phyloP scores from a whole-genome alignment of 2,329 filamentous ascomycete genomes.

The Zelopaecilomyces penicillatus region DNA sequence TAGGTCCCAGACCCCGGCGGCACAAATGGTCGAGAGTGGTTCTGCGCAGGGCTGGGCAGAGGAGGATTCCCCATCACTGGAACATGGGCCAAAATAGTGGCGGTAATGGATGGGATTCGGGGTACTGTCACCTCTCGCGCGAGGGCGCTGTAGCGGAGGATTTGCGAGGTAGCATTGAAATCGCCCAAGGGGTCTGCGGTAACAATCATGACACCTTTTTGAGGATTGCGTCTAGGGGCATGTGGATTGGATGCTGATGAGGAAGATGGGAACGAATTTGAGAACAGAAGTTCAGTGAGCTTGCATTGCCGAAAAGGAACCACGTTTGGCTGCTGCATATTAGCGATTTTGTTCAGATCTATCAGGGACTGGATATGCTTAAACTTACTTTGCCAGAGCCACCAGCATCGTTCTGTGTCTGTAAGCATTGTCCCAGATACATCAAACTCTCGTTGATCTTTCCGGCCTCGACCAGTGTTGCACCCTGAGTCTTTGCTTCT shows the following conservation, averaged over 20 bases:
- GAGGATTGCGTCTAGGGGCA: conserved; percentile 53
- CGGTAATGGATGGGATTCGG: conserved; percentile 73
- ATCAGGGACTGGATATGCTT: background rate
- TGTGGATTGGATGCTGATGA: conserved; percentile 31
- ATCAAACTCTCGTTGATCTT: conserved; percentile 98
- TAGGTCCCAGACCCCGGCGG: conserved; percentile 27
- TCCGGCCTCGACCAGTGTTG: conserved; percentile 86
- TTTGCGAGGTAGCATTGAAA: conserved; percentile 94
- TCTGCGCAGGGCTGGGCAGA: conserved; percentile 22
- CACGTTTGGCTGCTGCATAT: conserved; percentile 49
- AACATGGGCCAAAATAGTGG: conserved; percentile 49
- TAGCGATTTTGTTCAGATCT: conserved; percentile 4
- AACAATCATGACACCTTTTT: conserved; percentile 92
- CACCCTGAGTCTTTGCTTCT: conserved; percentile 87
- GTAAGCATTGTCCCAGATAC: conserved; percentile 94
- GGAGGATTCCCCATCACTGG: conserved; percentile 17
- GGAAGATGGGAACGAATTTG: conserved; percentile 72
- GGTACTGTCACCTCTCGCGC: conserved; percentile 90
- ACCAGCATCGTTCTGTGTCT: conserved; percentile 80
- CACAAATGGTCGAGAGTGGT: conserved; percentile 32
- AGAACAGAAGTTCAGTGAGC: conserved; percentile 75
- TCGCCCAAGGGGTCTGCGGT: conserved; percentile 89
- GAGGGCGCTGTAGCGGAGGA: conserved; percentile 86
- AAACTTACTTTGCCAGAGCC: conserved; percentile 59
- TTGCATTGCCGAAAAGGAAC: conserved; percentile 80